phyloP scores from a whole-genome alignment of 2,329 filamentous ascomycete species.

The Monilinia fructigena region DNA sequence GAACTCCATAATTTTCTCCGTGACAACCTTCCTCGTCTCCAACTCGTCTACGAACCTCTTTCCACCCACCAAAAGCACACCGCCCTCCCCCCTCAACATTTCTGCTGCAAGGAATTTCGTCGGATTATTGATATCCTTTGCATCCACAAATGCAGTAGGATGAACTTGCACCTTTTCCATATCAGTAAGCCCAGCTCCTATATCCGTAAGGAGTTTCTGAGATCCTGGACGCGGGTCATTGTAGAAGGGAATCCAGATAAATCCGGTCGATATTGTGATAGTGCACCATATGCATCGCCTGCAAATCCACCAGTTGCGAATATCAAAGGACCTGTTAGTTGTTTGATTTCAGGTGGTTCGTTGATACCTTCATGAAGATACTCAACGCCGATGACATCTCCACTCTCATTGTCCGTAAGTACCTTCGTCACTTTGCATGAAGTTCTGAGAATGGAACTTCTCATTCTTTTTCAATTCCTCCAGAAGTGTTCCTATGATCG shows the following conservation, averaged over 20 bases:
- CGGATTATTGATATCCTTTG: conserved; percentile 44
- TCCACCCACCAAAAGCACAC: conserved; percentile 52
- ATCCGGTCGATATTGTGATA: conserved; percentile 58
- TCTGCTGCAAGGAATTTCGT: conserved; percentile 65
- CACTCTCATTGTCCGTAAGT: conserved; percentile 37
- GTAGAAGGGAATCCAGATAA: conserved; percentile 60
- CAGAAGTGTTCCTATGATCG: conserved; percentile 56
- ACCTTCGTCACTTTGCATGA: conserved; percentile 54
- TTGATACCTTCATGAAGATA: conserved; percentile 42
- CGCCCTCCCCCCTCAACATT: conserved; percentile 61
- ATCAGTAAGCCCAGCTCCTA: conserved; percentile 46
- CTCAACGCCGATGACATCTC: conserved; percentile 52
- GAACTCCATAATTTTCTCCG: conserved; percentile 50
- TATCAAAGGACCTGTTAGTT: conserved; percentile 54
- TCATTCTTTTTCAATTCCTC: conserved; percentile 50
- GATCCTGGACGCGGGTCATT: conserved; percentile 58
- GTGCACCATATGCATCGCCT: conserved; percentile 57
- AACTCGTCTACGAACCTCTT: conserved; percentile 62
- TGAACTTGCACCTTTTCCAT: conserved; percentile 60
- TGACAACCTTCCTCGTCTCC: conserved; percentile 57
- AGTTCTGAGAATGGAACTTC: conserved; percentile 52
- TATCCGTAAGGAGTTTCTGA: conserved; percentile 45
- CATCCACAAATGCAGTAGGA: conserved; percentile 63
- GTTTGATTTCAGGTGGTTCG: conserved; percentile 29
- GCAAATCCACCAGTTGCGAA: conserved; percentile 63